Conservation (phyloP, 805 yeast species). For the Hanseniaspora nectarophila region DNA sequence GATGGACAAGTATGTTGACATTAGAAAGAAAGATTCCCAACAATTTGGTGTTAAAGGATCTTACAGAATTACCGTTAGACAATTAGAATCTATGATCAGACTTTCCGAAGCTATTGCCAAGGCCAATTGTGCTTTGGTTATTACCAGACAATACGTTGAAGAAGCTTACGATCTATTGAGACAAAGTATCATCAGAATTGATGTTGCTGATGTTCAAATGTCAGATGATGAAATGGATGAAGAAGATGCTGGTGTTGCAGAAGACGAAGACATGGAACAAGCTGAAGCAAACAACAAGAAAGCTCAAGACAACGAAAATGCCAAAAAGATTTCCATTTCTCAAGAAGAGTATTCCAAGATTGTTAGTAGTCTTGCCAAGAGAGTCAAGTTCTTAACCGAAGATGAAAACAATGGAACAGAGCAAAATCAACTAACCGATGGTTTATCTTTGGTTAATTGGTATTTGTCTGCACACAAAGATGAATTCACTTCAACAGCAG, state of each 20-base stretch:
- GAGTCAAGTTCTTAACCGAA: constrained; percentile 47
- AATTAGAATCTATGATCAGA: constrained; percentile 85
- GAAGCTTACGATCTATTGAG: constrained; percentile 85
- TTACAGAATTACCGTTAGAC: constrained; percentile 93
- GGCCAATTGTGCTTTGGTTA: constrained; percentile 85
- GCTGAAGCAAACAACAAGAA: constrained; percentile 11
- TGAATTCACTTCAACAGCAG: constrained; percentile 54
- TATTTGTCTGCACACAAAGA: constrained; percentile 65
- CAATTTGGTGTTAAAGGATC: constrained; percentile 67
- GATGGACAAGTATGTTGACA: constrained; percentile 69
- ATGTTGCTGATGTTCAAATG: constrained; percentile 80
- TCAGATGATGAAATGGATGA: constrained; percentile 45
- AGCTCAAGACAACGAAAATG: neutral
- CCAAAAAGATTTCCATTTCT: constrained; percentile 44
- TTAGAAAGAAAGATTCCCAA: constrained; percentile 82
- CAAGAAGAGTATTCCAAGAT: constrained; percentile 79
- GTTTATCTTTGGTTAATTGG: constrained; percentile 63
- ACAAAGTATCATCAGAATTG: constrained; percentile 86
- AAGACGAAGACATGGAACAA: constrained; percentile 16
- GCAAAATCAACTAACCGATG: constrained; percentile 28
- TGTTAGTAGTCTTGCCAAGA: constrained; percentile 64
- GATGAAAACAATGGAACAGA: constrained; percentile 43
- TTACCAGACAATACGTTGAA: constrained; percentile 72
- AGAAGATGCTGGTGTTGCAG: constrained; percentile 33
- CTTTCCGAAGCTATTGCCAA: constrained; percentile 92